Conservation (phyloP, 805 yeast genomes). For the Kodamaea kakaduensis region DNA sequence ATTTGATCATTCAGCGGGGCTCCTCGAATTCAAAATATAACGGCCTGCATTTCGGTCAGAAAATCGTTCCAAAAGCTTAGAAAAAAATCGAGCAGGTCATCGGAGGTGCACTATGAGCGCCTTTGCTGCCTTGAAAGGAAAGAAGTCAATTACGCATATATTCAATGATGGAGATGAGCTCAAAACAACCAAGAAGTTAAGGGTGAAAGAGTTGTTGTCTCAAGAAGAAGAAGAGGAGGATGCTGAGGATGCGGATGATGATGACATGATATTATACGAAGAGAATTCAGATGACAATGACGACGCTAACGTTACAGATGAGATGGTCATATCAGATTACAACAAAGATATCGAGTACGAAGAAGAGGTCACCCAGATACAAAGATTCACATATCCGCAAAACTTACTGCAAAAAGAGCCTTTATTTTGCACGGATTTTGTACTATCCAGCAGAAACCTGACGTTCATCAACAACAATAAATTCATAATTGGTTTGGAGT, state of each 20-base stretch:
- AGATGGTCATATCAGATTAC: background rate
- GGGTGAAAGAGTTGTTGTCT: no score
- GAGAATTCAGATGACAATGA: constrained; percentile 4
- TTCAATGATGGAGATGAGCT: constrained; percentile 1
- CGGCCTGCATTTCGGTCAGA: background rate
- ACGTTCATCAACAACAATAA: background rate
- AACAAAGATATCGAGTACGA: background rate
- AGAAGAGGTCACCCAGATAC: no score
- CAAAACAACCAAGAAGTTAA: background rate
- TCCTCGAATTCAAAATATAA: no score
- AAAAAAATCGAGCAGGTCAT: constrained; percentile 4
- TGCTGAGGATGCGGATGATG: constrained; percentile 3
- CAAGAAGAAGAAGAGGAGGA: background rate
- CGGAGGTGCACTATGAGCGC: constrained; percentile 7
- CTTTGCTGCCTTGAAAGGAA: constrained; percentile 8
- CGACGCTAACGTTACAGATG: background rate
- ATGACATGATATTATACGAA: constrained; percentile 2
- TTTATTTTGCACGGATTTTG: constrained; percentile 3
- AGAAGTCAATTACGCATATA: constrained; percentile 1
- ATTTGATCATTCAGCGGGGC: no score
- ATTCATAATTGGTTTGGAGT: constrained; percentile 1
- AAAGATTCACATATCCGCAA: no score
- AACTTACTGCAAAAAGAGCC: background rate
- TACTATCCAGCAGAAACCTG: background rate
- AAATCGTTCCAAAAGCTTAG: background rate